Percentiles rank a stretch among this genome's conserved stretches.
Conservation (phyloP, 2,329 filamentous ascomycete species). For the Neopestalotiopsis sp. region DNA sequence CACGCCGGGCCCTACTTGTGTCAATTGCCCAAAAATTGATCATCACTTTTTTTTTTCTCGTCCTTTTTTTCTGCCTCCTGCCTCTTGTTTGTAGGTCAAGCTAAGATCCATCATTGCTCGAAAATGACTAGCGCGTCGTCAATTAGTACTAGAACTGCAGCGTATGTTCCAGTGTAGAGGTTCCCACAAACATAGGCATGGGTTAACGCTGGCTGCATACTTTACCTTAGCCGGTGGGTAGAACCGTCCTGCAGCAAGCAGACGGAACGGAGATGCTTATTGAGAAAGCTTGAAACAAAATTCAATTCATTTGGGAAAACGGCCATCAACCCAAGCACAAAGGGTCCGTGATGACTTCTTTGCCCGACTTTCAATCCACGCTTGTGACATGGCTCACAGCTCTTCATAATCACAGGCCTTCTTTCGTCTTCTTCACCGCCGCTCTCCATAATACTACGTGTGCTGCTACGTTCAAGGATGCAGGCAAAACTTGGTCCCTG, state of each 20-base stretch:
- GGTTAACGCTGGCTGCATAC: not conserved
- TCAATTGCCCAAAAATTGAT: not conserved
- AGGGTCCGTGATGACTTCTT: not conserved
- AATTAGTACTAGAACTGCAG: not conserved
- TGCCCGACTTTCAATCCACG: not conserved
- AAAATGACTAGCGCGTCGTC: not conserved
- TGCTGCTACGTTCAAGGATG: not conserved
- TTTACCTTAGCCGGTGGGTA: slow-evolving; percentile 4
- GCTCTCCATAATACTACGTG: not conserved
- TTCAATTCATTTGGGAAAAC: not conserved
- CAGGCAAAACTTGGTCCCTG: not conserved
- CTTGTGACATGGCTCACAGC: not conserved
- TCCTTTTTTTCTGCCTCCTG: not conserved
- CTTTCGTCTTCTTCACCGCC: not conserved
- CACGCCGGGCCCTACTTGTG: not conserved
- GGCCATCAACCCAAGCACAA: not conserved
- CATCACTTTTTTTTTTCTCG: not conserved
- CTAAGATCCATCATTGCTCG: slow-evolving; percentile 3
- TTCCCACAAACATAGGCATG: not conserved
- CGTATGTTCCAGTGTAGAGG: not conserved
- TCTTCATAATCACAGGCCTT: not conserved
- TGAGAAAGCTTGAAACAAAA: not conserved
- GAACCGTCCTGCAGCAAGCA: slow-evolving; percentile 5
- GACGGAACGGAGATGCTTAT: not conserved
- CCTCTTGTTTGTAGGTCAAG: not conserved